These are phyloP conservation scores for Thraustotheca clavata DNA, from an alignment of 352 stramenopile genomes.

Conservation along the genomic window DNA sequence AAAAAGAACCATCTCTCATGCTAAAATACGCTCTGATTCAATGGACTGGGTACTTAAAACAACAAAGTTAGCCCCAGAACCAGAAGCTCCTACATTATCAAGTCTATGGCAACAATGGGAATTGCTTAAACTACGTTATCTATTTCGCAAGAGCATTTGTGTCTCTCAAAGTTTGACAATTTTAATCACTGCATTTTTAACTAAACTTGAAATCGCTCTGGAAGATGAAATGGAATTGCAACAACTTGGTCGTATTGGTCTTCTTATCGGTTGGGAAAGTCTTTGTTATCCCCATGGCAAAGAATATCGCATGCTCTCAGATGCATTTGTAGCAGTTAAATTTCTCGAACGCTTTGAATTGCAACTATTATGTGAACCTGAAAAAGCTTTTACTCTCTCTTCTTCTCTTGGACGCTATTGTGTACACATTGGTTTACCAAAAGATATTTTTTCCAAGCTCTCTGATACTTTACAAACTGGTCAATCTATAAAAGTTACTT, in stretches of 20 bases:
- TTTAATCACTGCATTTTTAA: constrained; percentile 74
- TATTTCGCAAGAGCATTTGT: constrained; percentile 72
- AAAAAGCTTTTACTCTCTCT: not conserved
- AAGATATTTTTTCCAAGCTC: constrained; percentile 45
- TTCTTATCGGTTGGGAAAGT: constrained; percentile 92
- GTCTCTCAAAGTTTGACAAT: constrained; percentile 75
- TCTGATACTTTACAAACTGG: constrained; percentile 51
- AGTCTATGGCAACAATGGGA: constrained; percentile 17
- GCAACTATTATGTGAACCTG: constrained; percentile 31
- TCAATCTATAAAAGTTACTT: constrained; percentile 61
- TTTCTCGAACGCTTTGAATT: constrained; percentile 78
- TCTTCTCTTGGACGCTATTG: not conserved
- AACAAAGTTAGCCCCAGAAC: not conserved
- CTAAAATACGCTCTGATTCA: constrained; percentile 16
- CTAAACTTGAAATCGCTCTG: constrained; percentile 62
- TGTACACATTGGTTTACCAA: constrained; percentile 39
- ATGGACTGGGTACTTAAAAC: constrained; percentile 17
- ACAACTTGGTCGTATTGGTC: constrained; percentile 60
- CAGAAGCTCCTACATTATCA: not conserved
- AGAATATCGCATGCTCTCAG: constrained; percentile 92
- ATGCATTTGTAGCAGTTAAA: constrained; percentile 84
- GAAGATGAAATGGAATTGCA: constrained; percentile 51
- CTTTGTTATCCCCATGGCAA: constrained; percentile 92
- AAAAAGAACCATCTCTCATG: constrained; percentile 1
- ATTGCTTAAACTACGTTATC: constrained; percentile 41